Percentiles rank a stretch among this genome's conserved stretches.
These are phyloP conservation scores for Alternaria solani DNA, from an alignment of 2,329 filamentous ascomycete species.

Conservation along the genomic window DNA sequence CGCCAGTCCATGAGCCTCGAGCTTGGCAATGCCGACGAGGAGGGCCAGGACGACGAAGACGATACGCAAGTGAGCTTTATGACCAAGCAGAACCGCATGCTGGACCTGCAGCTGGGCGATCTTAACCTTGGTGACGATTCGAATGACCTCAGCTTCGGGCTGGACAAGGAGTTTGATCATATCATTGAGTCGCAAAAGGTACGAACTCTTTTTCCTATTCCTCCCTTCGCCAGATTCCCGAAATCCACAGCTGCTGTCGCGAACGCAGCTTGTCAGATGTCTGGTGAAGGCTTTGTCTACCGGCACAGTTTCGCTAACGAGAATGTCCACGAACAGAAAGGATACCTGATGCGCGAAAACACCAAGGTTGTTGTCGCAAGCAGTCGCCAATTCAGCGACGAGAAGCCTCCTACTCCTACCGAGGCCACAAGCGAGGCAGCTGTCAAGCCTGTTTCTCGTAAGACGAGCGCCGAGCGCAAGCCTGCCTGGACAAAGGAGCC, in stretches of 20 bases:
- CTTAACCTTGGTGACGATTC: slow-evolving; percentile 76
- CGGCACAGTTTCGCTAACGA: slow-evolving; percentile 55
- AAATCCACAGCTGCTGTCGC: slow-evolving; percentile 31
- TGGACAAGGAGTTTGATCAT: slow-evolving; percentile 92
- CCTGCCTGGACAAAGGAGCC: slow-evolving; percentile 97
- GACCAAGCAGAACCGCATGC: slow-evolving; percentile 59
- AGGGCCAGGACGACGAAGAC: slow-evolving; percentile 44
- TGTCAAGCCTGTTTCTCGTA: slow-evolving; percentile 75
- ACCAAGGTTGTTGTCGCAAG: slow-evolving; percentile 97
- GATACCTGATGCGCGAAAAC: slow-evolving; percentile 98
- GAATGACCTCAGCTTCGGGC: slow-evolving; percentile 80
- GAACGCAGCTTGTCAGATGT: slow-evolving; percentile 34
- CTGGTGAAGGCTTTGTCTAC: slow-evolving; percentile 40
- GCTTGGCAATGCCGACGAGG: slow-evolving; percentile 45
- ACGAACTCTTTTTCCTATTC: slow-evolving; percentile 57
- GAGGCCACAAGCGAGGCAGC: slow-evolving; percentile 49
- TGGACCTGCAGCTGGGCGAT: slow-evolving; percentile 82
- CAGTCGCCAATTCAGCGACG: slow-evolving; percentile 65
- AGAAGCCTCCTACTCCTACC: slow-evolving; percentile 66
- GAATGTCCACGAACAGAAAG: slow-evolving; percentile 76
- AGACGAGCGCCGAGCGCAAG: slow-evolving; percentile 70
- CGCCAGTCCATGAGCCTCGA: slow-evolving; percentile 48
- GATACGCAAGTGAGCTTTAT: slow-evolving; percentile 41
- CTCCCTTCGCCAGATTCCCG: slow-evolving; percentile 43
- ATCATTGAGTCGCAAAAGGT: slow-evolving; percentile 98